These are phyloP conservation scores for Saturnispora sekii DNA, from an alignment of 805 yeast genomes.

Conservation along the genomic window DNA sequence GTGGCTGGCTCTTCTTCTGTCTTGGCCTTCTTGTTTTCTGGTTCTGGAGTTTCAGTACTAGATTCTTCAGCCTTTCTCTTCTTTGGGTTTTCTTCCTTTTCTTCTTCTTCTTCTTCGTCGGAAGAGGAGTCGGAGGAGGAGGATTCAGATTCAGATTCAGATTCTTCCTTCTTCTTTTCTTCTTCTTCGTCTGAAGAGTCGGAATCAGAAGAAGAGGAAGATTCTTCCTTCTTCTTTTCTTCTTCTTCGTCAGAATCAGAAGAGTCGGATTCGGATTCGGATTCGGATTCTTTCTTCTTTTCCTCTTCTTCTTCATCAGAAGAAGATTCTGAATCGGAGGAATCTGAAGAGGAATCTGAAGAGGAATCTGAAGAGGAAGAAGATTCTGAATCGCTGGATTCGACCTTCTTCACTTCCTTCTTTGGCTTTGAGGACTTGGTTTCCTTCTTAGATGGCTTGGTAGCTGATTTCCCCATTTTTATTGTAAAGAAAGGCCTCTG, in stretches of 20 bases:
- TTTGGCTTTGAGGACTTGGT: constrained; percentile 16
- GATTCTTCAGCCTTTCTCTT: constrained; percentile 34
- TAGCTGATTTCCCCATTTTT: constrained; percentile 24
- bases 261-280: constrained; percentile 14
- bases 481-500: constrained; percentile 4
- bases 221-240: constrained; percentile 23
- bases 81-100: constrained; percentile 22
- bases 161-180: constrained; percentile 4
- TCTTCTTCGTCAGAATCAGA: constrained; percentile 16
- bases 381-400: constrained; percentile 15
- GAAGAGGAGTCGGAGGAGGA: constrained; percentile 14
- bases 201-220: constrained; percentile 17
- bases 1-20: constrained; percentile 64
- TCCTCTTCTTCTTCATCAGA: constrained; percentile 19
- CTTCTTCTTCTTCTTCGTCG: constrained; percentile 1
- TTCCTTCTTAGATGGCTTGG: constrained; percentile 21
- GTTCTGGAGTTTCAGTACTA: constrained; percentile 23
- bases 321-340: constrained; percentile 20
- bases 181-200: constrained; percentile 18
- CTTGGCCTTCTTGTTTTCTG: constrained; percentile 42
- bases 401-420: constrained; percentile 17
- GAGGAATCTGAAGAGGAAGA: constrained; percentile 15
- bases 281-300: constrained; percentile 14
- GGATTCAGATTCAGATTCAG: constrained; percentile 12
- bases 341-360: constrained; percentile 9